Percentiles rank a stretch among this genome's conserved stretches.
Conservation (phyloP, 805 yeast species). For the Yarrowia keelungensis region DNA sequence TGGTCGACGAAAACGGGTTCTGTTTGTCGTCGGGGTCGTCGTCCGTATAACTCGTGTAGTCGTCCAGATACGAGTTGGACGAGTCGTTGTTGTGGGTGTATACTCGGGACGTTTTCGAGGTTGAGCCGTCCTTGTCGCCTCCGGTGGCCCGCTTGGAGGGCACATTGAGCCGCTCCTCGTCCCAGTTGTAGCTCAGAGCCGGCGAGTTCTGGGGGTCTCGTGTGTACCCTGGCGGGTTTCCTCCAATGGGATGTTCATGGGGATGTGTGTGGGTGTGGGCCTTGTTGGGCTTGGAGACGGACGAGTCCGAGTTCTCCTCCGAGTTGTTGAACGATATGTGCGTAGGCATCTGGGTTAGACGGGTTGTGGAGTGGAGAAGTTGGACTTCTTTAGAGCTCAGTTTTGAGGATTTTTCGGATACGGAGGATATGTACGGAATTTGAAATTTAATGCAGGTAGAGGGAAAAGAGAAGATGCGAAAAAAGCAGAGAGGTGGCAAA, state of each 20-base stretch:
- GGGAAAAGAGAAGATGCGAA: no score
- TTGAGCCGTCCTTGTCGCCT: background rate
- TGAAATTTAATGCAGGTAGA: no score
- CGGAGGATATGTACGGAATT: background rate
- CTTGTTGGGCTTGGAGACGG: slow-evolving; percentile 25
- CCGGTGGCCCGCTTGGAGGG: slow-evolving; percentile 3
- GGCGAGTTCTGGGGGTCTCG: slow-evolving; percentile 20
- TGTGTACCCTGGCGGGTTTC: slow-evolving; percentile 23
- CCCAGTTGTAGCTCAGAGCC: slow-evolving; percentile 36
- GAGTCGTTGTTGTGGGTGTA: slow-evolving; percentile 33
- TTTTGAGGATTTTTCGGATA: slow-evolving; percentile 8
- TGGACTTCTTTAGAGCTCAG: no score
- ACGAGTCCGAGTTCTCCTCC: slow-evolving; percentile 35
- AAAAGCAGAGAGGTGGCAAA: no score
- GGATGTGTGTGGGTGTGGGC: slow-evolving; percentile 25
- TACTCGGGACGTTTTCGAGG: background rate
- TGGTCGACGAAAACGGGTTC: slow-evolving; percentile 29
- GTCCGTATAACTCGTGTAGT: slow-evolving; percentile 32
- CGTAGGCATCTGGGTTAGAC: slow-evolving; percentile 27
- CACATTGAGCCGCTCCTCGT: slow-evolving; percentile 35
- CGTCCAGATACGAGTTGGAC: slow-evolving; percentile 32
- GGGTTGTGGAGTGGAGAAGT: no score
- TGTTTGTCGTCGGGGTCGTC: slow-evolving; percentile 35
- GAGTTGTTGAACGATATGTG: slow-evolving; percentile 29
- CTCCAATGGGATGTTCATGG: slow-evolving; percentile 30